phyloP scores from a whole-genome alignment of 2,329 filamentous ascomycete genomes.

The Apiospora malaysiana region DNA sequence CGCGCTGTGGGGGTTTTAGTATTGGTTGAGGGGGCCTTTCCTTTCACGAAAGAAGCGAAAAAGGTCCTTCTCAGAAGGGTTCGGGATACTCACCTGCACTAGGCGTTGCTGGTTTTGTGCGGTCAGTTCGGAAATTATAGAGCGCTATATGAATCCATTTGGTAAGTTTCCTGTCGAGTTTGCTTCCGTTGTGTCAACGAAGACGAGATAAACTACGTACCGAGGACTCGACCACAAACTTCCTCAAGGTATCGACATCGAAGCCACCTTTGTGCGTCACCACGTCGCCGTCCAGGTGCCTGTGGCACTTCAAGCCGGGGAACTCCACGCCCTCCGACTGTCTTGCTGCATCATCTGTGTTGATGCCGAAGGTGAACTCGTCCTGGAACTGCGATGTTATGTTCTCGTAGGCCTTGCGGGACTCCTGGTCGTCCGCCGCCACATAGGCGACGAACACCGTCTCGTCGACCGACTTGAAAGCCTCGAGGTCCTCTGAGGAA shows the following conservation, averaged over 20 bases:
- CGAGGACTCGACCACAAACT: slow-evolving; percentile 35
- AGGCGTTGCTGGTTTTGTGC: slow-evolving; percentile 40
- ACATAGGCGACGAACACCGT: slow-evolving; percentile 41
- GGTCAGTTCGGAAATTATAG: slow-evolving; percentile 42
- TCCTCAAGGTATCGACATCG: slow-evolving; percentile 32
- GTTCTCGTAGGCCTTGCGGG: slow-evolving; percentile 31
- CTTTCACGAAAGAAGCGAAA: not conserved
- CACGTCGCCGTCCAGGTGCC: slow-evolving; percentile 36
- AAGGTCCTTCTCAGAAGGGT: not conserved
- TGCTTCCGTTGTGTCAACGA: not conserved
- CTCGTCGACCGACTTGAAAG: slow-evolving; percentile 40
- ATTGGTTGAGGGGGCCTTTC: not conserved
- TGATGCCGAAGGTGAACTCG: slow-evolving; percentile 44
- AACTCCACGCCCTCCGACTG: slow-evolving; percentile 27
- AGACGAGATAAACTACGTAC: not conserved
- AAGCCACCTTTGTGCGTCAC: slow-evolving; percentile 28
- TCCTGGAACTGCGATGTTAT: slow-evolving; percentile 36
- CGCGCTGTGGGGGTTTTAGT: slow-evolving; percentile 32
- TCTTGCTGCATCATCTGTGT: slow-evolving; percentile 27
- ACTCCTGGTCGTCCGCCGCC: slow-evolving; percentile 27
- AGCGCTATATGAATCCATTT: slow-evolving; percentile 26
- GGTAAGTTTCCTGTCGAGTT: not conserved
- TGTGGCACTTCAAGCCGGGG: slow-evolving; percentile 39
- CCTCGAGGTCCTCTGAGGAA: slow-evolving; percentile 28
- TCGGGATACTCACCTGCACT: slow-evolving; percentile 39